A percentile compares a stretch with the other conserved stretches of the same genome.
Conservation (phyloP, 1,284 basidiomycete species). For the Ganoderma sinense region DNA sequence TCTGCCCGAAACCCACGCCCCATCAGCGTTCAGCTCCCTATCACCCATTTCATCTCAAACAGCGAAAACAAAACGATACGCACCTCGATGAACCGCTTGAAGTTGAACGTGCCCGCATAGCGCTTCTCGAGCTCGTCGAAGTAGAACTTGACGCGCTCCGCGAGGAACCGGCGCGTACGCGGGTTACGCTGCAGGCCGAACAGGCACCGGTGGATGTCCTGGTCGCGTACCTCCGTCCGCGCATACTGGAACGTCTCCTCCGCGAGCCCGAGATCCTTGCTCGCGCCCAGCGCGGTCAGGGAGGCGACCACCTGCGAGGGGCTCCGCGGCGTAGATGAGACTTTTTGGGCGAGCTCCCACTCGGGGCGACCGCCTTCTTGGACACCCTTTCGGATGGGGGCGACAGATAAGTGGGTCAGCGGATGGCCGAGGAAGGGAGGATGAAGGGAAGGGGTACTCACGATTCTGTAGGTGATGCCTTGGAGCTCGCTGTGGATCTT, state of each 20-base stretch:
- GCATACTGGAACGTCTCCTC: slow-evolving; percentile 69
- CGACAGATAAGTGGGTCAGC: slow-evolving; percentile 38
- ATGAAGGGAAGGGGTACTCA: slow-evolving; percentile 39
- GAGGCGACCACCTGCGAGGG: slow-evolving; percentile 74
- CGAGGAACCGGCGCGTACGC: slow-evolving; percentile 49
- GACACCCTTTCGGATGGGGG: slow-evolving; percentile 48
- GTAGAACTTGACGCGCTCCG: slow-evolving; percentile 58
- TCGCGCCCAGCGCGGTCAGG: slow-evolving; percentile 62
- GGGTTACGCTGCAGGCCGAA: slow-evolving; percentile 52
- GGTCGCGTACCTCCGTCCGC: slow-evolving; percentile 61
- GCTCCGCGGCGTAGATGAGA: slow-evolving; percentile 78
- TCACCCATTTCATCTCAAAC: too few species aligned
- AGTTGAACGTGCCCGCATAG: slow-evolving; percentile 72
- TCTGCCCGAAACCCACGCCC: slow-evolving; percentile 42
- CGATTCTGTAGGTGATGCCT: slow-evolving; percentile 56
- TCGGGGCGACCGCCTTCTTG: slow-evolving; percentile 65
- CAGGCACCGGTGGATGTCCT: slow-evolving; percentile 69
- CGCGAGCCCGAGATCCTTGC: slow-evolving; percentile 53
- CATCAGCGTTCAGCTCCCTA: not conserved
- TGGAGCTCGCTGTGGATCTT: slow-evolving; percentile 84
- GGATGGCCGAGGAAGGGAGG: slow-evolving; percentile 21
- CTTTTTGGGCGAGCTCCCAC: slow-evolving; percentile 75
- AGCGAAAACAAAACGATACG: not conserved
- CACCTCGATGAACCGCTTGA: slow-evolving; percentile 21
- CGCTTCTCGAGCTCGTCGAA: slow-evolving; percentile 77